Conservation (phyloP, 2,329 filamentous ascomycete genomes). For the Aspergillus amoenus region DNA sequence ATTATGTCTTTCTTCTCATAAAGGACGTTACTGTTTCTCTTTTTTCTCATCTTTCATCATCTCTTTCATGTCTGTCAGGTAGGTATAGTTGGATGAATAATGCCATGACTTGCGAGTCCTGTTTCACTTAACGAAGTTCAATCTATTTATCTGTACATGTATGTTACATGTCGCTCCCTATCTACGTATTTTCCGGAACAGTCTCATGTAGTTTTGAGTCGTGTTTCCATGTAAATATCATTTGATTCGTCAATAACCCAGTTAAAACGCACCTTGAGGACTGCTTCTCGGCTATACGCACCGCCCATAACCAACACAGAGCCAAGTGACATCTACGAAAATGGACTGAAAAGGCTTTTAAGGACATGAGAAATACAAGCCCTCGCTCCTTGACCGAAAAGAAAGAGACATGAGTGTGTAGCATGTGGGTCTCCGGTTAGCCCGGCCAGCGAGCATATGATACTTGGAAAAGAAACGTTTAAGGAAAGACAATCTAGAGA, state of each 20-base stretch:
- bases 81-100: constrained; percentile 14
- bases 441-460: neutral
- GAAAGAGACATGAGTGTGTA: neutral
- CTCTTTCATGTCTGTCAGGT: neutral
- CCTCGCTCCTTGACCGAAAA: neutral
- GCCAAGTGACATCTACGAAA: too few species aligned
- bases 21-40: constrained; percentile 7
- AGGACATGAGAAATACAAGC: neutral
- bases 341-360: neutral
- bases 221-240: neutral
- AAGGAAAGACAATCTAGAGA: neutral
- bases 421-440: neutral
- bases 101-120: neutral
- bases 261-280: too few species aligned
- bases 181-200: neutral
- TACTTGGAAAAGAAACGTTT: neutral
- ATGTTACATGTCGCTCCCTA: neutral
- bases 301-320: too few species aligned
- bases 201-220: neutral
- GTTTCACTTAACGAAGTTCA: constrained; percentile 2
- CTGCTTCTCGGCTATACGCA: too few species aligned
- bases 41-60: neutral
- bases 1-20: constrained; percentile 11
- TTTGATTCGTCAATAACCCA: too few species aligned
- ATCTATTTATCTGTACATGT: neutral